Percentiles rank a stretch among this genome's conserved stretches.
Evolutionary conservation across 768 basidiomycete species (phyloP).

Genomic region (Ramaria sp.): DNA sequence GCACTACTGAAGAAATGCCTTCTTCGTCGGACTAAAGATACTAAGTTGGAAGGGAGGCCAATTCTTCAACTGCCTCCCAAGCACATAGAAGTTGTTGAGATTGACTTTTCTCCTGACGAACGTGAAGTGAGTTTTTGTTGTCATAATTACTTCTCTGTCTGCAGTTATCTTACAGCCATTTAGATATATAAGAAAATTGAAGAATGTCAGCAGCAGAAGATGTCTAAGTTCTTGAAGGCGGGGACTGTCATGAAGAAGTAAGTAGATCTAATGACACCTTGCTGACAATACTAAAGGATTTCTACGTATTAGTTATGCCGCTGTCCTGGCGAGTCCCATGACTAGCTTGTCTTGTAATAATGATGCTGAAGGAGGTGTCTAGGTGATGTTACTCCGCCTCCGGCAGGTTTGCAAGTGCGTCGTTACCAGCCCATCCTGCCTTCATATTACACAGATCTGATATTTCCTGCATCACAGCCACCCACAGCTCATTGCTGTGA

Average conservation of each 20-base stretch:
- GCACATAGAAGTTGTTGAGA: conserved; percentile 43
- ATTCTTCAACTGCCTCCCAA: conserved; percentile 54
- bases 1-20: conserved; percentile 54
- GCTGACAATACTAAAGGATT: not conserved
- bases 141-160: not conserved
- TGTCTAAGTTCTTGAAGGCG: conserved; percentile 45
- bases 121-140: conserved; percentile 33
- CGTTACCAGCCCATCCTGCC: not conserved
- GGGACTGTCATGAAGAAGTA: conserved; percentile 67
- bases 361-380: not conserved
- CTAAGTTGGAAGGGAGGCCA: conserved; percentile 45
- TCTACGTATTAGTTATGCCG: conserved; percentile 29
- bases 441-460: conserved; percentile 7
- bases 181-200: conserved; percentile 21
- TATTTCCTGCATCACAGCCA: conserved; percentile 24
- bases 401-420: conserved; percentile 51
- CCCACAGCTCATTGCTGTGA: conserved; percentile 56
- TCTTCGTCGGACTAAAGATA: conserved; percentile 65
- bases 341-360: not conserved
- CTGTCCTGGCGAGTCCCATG: conserved; percentile 28
- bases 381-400: conserved; percentile 67
- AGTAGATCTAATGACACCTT: conserved; percentile 16
- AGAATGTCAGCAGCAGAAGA: conserved; percentile 19
- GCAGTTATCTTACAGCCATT: not conserved
- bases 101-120: conserved; percentile 59